A percentile compares a stretch with the other conserved stretches of the same genome.
phyloP scores from a whole-genome alignment of 1,284 basidiomycete genomes.

The Testicularia cyperi region DNA sequence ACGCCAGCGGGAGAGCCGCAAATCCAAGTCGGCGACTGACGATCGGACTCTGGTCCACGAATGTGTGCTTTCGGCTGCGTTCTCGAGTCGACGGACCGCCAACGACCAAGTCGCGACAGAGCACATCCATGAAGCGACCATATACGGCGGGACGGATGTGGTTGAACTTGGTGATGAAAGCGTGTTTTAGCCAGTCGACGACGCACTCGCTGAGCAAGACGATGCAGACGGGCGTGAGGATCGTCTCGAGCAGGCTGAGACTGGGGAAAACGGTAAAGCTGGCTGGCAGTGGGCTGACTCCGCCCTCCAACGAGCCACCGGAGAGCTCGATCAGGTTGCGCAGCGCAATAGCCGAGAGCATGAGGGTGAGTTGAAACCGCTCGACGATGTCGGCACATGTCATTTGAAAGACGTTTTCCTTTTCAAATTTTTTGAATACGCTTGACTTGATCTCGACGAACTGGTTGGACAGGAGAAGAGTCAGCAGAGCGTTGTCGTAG shows the following conservation, averaged over 20 bases:
- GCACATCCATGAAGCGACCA: constrained; percentile 90
- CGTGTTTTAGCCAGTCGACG: constrained; percentile 99
- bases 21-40: constrained; percentile 92
- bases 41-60: constrained; percentile 92
- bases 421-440: constrained; percentile 99
- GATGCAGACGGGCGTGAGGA: constrained; percentile 86
- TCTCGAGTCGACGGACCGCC: constrained; percentile 66
- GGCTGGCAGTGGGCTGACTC: constrained; percentile 67
- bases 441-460: constrained; percentile 99
- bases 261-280: constrained; percentile 61
- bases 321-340: constrained; percentile 93
- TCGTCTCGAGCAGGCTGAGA: constrained; percentile 71
- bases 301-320: constrained; percentile 62
- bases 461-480: constrained; percentile 93
- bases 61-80: constrained; percentile 68
- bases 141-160: constrained; percentile 88
- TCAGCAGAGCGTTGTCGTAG: constrained; percentile 93
- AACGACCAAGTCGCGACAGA: constrained; percentile 88
- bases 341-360: constrained; percentile 87
- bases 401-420: constrained; percentile 98
- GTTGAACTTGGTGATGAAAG: constrained; percentile 96
- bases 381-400: constrained; percentile 89
- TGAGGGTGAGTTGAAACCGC: constrained; percentile 86
- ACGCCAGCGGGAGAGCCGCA: constrained; percentile 85
- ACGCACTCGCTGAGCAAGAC: constrained; percentile 89